These are phyloP conservation scores for Thymus quinquecostatus DNA, from an alignment of 257 asterid genomes.

Conservation along the genomic window DNA sequence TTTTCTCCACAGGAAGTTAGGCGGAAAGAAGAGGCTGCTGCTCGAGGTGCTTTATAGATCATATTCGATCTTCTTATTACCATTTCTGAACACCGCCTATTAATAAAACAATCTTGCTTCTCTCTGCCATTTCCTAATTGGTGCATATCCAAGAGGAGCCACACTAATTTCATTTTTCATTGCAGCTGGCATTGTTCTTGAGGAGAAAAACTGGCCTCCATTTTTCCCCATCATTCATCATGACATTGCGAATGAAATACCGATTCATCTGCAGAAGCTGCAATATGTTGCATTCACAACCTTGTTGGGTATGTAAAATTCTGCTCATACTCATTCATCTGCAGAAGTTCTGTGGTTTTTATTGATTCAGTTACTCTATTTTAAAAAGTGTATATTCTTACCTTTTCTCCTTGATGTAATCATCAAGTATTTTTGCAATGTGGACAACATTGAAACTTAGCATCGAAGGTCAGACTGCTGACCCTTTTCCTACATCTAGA, in stretches of 20 bases:
- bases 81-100: too few species aligned
- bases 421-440: neutral
- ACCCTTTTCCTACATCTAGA: slow-evolving; percentile 17
- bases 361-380: slow-evolving; percentile 8
- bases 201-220: slow-evolving; percentile 97
- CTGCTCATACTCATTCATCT: neutral
- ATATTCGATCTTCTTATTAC: slow-evolving; percentile 2
- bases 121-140: slow-evolving; percentile 19
- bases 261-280: slow-evolving; percentile 88
- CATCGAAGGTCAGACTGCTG: neutral
- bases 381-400: neutral
- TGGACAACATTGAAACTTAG: neutral
- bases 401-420: neutral
- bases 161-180: slow-evolving; percentile 28
- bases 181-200: slow-evolving; percentile 67
- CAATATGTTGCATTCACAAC: slow-evolving; percentile 95
- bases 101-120: neutral
- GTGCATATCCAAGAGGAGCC: slow-evolving; percentile 18
- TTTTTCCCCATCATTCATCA: slow-evolving; percentile 96
- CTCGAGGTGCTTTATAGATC: slow-evolving; percentile 62
- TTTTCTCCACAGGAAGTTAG: slow-evolving; percentile 62
- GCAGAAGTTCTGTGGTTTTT: neutral
- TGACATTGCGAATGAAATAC: slow-evolving; percentile 90
- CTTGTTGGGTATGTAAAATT: slow-evolving; percentile 67
- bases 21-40: slow-evolving; percentile 89